Evolutionary conservation across 495 filamentous ascomycete genomes (phyloP).

Genomic region (Hapsidospora chrysogenum): DNA sequence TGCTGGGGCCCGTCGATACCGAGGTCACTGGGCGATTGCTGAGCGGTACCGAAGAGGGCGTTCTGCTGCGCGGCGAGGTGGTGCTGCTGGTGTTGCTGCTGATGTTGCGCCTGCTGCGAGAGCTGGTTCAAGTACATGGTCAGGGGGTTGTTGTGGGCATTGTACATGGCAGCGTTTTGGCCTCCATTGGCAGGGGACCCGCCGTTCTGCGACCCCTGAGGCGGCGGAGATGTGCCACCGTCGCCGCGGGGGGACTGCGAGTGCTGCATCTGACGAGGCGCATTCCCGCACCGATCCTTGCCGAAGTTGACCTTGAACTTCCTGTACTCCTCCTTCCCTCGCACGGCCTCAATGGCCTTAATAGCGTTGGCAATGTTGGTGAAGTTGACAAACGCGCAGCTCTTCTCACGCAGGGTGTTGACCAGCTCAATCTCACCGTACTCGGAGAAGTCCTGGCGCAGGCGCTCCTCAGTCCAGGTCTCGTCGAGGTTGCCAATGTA

Average conservation of each 20-base stretch:
- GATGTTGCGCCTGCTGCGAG: constrained; percentile 61
- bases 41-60: constrained; percentile 40
- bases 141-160: constrained; percentile 72
- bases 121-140: constrained; percentile 89
- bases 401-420: constrained; percentile 94
- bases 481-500: constrained; percentile 97
- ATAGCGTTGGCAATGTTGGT: constrained; percentile 99
- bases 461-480: constrained; percentile 86
- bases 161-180: constrained; percentile 46
- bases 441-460: constrained; percentile 93
- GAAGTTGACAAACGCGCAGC: constrained; percentile 98
- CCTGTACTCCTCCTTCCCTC: constrained; percentile 87
- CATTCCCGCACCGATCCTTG: constrained; percentile 95
- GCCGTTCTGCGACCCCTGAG: constrained; percentile 33
- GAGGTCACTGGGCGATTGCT: constrained; percentile 35
- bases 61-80: constrained; percentile 42
- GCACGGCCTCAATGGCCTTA: constrained; percentile 93
- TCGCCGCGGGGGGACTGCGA: constrained; percentile 24
- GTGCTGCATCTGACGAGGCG: constrained; percentile 62
- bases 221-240: constrained; percentile 56
- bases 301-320: constrained; percentile 99
- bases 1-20: constrained; percentile 36
- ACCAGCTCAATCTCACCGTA: constrained; percentile 97
- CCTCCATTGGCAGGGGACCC: constrained; percentile 26
- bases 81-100: constrained; percentile 55